Evolutionary conservation across 192 early-diverging fungal genomes (phyloP).

Genomic region (Coemansia interrupta): DNA sequence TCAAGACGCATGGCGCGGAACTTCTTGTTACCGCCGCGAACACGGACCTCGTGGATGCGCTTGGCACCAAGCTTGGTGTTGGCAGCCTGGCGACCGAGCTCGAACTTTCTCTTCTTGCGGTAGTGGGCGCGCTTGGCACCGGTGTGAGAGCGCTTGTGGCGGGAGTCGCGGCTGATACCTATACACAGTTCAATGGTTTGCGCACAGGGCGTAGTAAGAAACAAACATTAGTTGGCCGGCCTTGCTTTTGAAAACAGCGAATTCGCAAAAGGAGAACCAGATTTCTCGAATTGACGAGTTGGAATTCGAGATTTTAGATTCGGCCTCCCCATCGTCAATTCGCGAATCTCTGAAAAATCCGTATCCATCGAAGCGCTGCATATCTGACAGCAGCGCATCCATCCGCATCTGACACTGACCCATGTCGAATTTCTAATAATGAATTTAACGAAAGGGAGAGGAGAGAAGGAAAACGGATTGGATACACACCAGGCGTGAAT

Average conservation of each 20-base stretch:
- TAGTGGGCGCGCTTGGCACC: conserved; percentile 99
- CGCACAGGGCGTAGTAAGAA: neutral
- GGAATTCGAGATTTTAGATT: too few species aligned
- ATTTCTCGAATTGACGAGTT: too few species aligned
- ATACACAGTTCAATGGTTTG: conserved; percentile 31
- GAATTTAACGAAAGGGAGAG: too few species aligned
- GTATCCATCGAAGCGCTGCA: too few species aligned
- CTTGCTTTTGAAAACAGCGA: neutral
- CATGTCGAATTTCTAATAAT: too few species aligned
- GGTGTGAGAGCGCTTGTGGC: conserved; percentile 96
- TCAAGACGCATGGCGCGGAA: conserved; percentile 97
- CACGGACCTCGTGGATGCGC: conserved; percentile 93
- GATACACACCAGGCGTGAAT: too few species aligned
- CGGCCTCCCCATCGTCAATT: too few species aligned
- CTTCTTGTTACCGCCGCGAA: conserved; percentile 98
- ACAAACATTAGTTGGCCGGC: neutral
- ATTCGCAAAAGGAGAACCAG: too few species aligned
- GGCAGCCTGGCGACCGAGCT: conserved; percentile 97
- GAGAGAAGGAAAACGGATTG: too few species aligned
- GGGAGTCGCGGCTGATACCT: conserved; percentile 99
- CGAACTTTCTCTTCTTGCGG: conserved; percentile 99
- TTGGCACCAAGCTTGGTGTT: conserved; percentile 96
- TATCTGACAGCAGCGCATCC: too few species aligned
- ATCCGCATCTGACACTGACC: too few species aligned
- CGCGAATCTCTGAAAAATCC: too few species aligned